Conservation (phyloP, 2,329 filamentous ascomycete species). For the Trichoderma arundinaceum region DNA sequence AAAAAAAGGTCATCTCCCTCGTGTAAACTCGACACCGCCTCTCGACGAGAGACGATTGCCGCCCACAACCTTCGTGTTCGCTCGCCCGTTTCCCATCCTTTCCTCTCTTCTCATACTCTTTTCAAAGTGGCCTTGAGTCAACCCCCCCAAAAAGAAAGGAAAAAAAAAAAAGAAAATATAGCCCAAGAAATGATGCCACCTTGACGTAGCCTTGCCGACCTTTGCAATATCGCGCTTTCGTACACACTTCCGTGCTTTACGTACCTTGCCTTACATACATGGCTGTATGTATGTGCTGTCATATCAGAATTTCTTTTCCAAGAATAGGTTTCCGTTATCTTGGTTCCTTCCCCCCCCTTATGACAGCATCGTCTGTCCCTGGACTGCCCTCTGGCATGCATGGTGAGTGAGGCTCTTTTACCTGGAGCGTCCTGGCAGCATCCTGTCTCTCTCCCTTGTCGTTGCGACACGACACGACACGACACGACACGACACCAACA, state of each 20-base stretch:
- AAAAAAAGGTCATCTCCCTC: neutral
- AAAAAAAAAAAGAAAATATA: neutral
- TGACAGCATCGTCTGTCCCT: neutral
- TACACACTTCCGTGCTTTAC: neutral
- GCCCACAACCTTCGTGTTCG: neutral
- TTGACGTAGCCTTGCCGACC: slow-evolving; percentile 21
- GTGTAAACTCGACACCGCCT: slow-evolving; percentile 23
- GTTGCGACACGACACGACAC: slow-evolving; percentile 15
- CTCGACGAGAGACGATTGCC: slow-evolving; percentile 5
- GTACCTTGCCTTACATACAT: slow-evolving; percentile 19
- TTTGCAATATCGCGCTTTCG: neutral
- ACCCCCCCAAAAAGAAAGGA: neutral
- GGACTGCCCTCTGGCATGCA: slow-evolving; percentile 11
- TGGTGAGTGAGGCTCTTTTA: slow-evolving; percentile 13
- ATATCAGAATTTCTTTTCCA: slow-evolving; percentile 11
- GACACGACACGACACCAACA: slow-evolving; percentile 5
- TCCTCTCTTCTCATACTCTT: neutral
- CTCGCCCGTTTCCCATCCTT: neutral
- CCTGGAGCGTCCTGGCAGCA: neutral
- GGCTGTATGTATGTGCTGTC: slow-evolving; percentile 25
- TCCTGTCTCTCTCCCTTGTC: slow-evolving; percentile 10
- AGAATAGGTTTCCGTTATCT: slow-evolving; percentile 17
- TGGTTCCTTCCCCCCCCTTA: slow-evolving; percentile 9
- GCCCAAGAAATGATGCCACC: slow-evolving; percentile 27
- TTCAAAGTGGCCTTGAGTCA: neutral